These are phyloP conservation scores for Pseudopithomyces chartarum DNA, from an alignment of 2,329 filamentous ascomycete genomes.

Conservation along the genomic window DNA sequence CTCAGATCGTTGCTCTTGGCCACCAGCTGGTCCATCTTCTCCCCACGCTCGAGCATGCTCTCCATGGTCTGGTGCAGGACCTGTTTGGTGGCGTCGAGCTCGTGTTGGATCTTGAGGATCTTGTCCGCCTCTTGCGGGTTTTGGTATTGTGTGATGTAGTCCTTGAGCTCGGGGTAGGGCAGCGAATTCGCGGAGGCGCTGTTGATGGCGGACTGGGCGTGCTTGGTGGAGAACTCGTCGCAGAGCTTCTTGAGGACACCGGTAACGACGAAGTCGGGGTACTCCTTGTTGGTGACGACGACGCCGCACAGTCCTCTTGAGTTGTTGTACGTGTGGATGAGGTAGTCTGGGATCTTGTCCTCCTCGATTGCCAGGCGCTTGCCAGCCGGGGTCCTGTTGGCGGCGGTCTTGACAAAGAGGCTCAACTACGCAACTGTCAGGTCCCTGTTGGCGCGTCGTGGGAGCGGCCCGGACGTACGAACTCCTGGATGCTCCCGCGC, in stretches of 20 bases:
- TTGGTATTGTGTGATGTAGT: slow-evolving; percentile 80
- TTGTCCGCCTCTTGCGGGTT: slow-evolving; percentile 88
- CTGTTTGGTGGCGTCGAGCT: slow-evolving; percentile 97
- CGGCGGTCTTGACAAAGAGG: slow-evolving; percentile 84
- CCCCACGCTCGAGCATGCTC: slow-evolving; percentile 82
- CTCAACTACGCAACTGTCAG: slow-evolving; percentile 64
- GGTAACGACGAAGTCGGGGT: slow-evolving; percentile 76
- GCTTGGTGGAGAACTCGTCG: slow-evolving; percentile 81
- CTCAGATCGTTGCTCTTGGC: slow-evolving; percentile 91
- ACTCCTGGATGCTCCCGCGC: slow-evolving; percentile 46
- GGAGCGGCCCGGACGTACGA: slow-evolving; percentile 25
- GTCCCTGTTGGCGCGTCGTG: background rate
- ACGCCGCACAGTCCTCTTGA: slow-evolving; percentile 54
- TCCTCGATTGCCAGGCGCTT: slow-evolving; percentile 68
- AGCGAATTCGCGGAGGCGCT: slow-evolving; percentile 43
- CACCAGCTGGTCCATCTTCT: slow-evolving; percentile 95
- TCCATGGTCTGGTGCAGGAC: slow-evolving; percentile 97
- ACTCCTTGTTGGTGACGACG: slow-evolving; percentile 55
- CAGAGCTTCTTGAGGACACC: slow-evolving; percentile 84
- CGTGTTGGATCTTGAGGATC: slow-evolving; percentile 94
- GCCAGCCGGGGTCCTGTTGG: slow-evolving; percentile 80
- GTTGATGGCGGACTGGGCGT: slow-evolving; percentile 65
- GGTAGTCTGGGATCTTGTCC: slow-evolving; percentile 66
- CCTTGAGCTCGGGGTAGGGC: slow-evolving; percentile 74
- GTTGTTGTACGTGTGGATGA: slow-evolving; percentile 55